Evolutionary conservation across 306 rosid species (phyloP), one percentile per base, ranked within the genome.

Genomic region (Mucuna pruriens): DNA sequence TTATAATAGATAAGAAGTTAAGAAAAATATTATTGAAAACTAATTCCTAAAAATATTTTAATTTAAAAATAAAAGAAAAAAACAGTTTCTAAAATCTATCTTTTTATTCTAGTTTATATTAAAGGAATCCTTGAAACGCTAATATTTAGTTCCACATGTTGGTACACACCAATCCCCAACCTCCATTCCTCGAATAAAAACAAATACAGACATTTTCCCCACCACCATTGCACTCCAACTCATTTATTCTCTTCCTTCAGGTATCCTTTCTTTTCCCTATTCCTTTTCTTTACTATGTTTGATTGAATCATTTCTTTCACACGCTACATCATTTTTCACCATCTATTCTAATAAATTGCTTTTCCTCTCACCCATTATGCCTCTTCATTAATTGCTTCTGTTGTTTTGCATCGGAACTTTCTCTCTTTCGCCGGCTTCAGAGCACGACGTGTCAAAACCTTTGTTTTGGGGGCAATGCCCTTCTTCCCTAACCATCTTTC

Each of bases 171-270:
- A 29, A 1, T 29, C 42, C 42, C 48, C 22, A 49, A 16, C 20
- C 7, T 4, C 20, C 20, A 5, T 49, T 15, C 5, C 8, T 1
- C 8, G 4, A 23, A 58, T 26, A 58, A 11, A 58, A 23, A 25
- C 65, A 58, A 58, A 58, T 3, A 0, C 55, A n/a, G 5, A 26
- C 10, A 60, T 60, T 17, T 42, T 54, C 51, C 3, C 6, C 65
- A 20, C 0, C 23, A 33, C 46, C 61, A 34, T 57, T 38, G 42
- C 13, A 1, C 49, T 80, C 20, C 75, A 16, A 51, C n/a, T 46
- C 11, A 29, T 58, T 45, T 55, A 38, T 57, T 25, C 15, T 20
- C 29, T 81, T 63, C 48, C 65, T 66, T 44, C 36, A 69, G 82
- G 78, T 76, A 11, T n/a, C 72, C 2, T 74, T 66, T 10, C 2